Evolutionary conservation across 2,329 filamentous ascomycete species (phyloP).

Genomic region (Cladophialophora chaetospira): DNA sequence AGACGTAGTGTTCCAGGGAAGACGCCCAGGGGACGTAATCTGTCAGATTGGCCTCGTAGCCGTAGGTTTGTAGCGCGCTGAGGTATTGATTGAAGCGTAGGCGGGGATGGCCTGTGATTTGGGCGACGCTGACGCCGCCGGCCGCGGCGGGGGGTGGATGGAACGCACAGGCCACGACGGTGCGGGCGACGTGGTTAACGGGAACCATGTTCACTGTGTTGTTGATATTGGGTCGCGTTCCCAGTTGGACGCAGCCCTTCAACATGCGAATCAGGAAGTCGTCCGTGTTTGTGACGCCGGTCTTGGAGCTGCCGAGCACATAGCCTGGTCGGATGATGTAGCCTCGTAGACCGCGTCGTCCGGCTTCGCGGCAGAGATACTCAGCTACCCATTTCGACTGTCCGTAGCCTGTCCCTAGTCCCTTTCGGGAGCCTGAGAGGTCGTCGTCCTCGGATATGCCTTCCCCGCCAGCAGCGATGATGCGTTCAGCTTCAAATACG

Average conservation of each 20-base stretch:
- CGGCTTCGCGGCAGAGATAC: slow-evolving; percentile 75
- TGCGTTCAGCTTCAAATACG: slow-evolving; percentile 68
- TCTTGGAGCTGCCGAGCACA: slow-evolving; percentile 71
- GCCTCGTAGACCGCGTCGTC: slow-evolving; percentile 72
- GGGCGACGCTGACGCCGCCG: slow-evolving; percentile 62
- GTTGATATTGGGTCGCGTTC: slow-evolving; percentile 69
- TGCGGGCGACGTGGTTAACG: slow-evolving; percentile 77
- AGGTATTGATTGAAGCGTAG: slow-evolving; percentile 78
- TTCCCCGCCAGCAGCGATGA: slow-evolving; percentile 60
- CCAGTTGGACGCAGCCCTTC: slow-evolving; percentile 84
- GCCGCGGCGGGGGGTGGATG: slow-evolving; percentile 49
- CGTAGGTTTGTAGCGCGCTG: slow-evolving; percentile 69
- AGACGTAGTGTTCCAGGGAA: slow-evolving; percentile 69
- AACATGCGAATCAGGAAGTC: slow-evolving; percentile 86
- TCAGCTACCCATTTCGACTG: slow-evolving; percentile 85
- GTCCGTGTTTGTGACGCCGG: slow-evolving; percentile 76
- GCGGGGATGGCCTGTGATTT: slow-evolving; percentile 78
- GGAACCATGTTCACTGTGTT: slow-evolving; percentile 92
- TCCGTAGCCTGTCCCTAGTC: slow-evolving; percentile 84
- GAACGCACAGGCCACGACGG: slow-evolving; percentile 74
- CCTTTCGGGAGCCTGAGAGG: slow-evolving; percentile 71
- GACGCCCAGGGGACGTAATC: slow-evolving; percentile 70
- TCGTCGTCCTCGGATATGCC: slow-evolving; percentile 76
- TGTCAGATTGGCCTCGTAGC: slow-evolving; percentile 68
- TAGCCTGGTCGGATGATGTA: slow-evolving; percentile 83